A percentile compares a stretch with the other conserved stretches of the same genome.
Evolutionary conservation across 768 basidiomycete genomes (phyloP).

Genomic region (Krasilnikovozyma curviuscula): DNA sequence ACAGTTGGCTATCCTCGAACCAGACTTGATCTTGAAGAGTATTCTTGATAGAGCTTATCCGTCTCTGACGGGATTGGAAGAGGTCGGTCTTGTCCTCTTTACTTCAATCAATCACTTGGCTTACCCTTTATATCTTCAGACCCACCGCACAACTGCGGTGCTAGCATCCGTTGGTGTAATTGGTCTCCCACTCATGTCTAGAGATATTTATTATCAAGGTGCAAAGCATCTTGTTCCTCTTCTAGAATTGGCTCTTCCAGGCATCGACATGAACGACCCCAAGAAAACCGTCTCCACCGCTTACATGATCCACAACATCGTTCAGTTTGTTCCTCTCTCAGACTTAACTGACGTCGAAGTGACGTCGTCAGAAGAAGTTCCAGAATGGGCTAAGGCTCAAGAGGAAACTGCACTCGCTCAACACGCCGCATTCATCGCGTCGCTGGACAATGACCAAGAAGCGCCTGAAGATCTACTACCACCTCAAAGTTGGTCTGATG

Average conservation of each 20-base stretch:
- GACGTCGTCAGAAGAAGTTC: constrained; percentile 37
- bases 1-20: constrained; percentile 38
- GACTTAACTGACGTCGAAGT: constrained; percentile 44
- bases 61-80: constrained; percentile 68
- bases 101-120: background rate
- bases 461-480: constrained; percentile 1
- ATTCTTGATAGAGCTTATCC: constrained; percentile 68
- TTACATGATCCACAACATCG: constrained; percentile 51
- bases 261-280: constrained; percentile 46
- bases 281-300: constrained; percentile 40
- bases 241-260: constrained; percentile 58
- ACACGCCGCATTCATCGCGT: constrained; percentile 34
- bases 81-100: constrained; percentile 32
- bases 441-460: background rate
- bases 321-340: constrained; percentile 59
- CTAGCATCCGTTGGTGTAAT: constrained; percentile 68
- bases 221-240: constrained; percentile 64
- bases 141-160: constrained; percentile 63
- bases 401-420: constrained; percentile 40
- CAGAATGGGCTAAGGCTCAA: constrained; percentile 40
- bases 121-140: constrained; percentile 31
- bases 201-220: constrained; percentile 52
- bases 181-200: constrained; percentile 60
- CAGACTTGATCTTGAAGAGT: constrained; percentile 62
- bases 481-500: constrained; percentile 1